Conservation (phyloP, 164 flowering plant species). For the Liriodendron chinense region DNA sequence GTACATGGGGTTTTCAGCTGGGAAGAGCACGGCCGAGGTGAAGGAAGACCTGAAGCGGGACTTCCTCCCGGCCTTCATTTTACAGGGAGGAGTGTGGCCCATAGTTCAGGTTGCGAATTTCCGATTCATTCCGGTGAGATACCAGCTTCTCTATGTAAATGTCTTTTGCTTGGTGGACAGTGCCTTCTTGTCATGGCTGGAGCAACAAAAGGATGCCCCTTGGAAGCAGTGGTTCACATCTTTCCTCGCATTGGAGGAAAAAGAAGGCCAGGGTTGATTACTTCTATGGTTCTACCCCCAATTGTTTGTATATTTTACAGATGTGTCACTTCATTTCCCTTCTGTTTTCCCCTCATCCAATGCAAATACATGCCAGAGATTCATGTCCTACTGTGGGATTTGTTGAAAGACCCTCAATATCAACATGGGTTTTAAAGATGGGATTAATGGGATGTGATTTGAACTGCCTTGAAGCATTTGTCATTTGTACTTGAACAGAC, state of each 20-base stretch:
- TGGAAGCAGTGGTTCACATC: constrained; percentile 46
- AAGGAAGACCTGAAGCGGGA: constrained; percentile 90
- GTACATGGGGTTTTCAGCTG: constrained; percentile 79
- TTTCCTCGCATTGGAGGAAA: constrained; percentile 30
- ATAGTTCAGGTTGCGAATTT: constrained; percentile 74
- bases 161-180: constrained; percentile 87
- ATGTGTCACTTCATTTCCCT: not conserved
- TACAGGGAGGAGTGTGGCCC: constrained; percentile 90
- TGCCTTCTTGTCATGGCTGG: constrained; percentile 71
- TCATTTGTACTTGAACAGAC: no score
- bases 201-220: constrained; percentile 80
- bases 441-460: not conserved
- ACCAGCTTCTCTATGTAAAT: constrained; percentile 87
- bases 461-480: not conserved
- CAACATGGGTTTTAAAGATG: not conserved
- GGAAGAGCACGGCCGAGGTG: constrained; percentile 64
- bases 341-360: not conserved
- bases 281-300: no score
- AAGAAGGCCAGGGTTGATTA: constrained; percentile 27
- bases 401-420: not conserved
- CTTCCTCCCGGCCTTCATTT: constrained; percentile 66
- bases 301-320: not conserved
- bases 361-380: not conserved
- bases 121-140: constrained; percentile 70
- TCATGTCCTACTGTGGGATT: not conserved